Evolutionary conservation across 805 yeast genomes (phyloP), one percentile per base, ranked within the genome.

Genomic region (Kuraishia piskuri): DNA sequence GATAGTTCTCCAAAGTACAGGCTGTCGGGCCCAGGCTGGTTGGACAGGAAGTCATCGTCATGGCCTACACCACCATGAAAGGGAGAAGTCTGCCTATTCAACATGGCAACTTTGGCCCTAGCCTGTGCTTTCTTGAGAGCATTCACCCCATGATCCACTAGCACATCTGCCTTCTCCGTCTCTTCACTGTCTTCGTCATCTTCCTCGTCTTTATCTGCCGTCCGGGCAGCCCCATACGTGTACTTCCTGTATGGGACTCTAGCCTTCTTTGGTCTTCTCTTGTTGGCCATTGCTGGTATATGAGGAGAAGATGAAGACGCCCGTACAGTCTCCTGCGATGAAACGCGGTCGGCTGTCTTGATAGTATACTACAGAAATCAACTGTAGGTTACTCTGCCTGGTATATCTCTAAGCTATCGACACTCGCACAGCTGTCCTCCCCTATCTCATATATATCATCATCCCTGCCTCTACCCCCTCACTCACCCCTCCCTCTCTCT

Each of bases 251-350:
- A 90, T 44, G 63, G 63, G 5, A 91, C 90, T 53, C 84, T 83
- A 49, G 78, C 74, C 75, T 90, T 86, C 74, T 86, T 86, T 10
- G 96, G 90, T 66, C 97, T 78, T 63, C 91, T 71, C 68, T 90
- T 90, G 69, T 90, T 90, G 36, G 90, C 97, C 84, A 90, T 90
- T 25, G 50, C 55, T 53, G 48, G n/a, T n/a, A n/a, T n/a, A 25
- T 26, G 10, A 45, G 21, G 24, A 45, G 48, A 45, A 45, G 48
- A 45, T 14, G 48, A 45, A 21, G 22, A 21, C 9, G 48, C 21
- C 22, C 24, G 24, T 45, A 22, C 48, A 20, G 48, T 22, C 48
- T 21, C 24, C 48, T 45, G 24, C 22, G 48, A 45, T 45, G n/a
- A 45, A 22, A 20, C 24, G 22, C 24, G 48, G 48, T 45, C 17